phyloP scores from a whole-genome alignment of 2,329 filamentous ascomycete species.

The Thelonectria discophora region DNA sequence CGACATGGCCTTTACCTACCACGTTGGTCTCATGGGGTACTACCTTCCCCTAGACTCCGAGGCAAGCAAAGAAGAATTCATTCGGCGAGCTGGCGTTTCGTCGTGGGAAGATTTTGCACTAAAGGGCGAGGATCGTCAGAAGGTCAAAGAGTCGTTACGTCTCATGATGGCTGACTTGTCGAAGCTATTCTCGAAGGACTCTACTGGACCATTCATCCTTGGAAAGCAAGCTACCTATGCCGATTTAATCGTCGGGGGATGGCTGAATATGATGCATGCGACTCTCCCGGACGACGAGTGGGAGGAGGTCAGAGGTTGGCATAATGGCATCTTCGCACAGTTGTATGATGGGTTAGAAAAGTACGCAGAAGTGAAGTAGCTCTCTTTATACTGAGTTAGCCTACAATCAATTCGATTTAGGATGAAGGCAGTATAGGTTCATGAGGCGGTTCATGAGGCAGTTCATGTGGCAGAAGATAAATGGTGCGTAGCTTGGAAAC shows the following conservation, averaged over 20 bases:
- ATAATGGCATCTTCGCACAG: slow-evolving; percentile 59
- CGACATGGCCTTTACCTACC: slow-evolving; percentile 62
- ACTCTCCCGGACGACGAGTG: slow-evolving; percentile 57
- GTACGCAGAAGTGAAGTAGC: too few species aligned
- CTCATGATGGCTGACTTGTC: slow-evolving; percentile 53
- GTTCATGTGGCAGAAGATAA: too few species aligned
- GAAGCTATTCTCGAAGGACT: slow-evolving; percentile 50
- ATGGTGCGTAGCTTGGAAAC: too few species aligned
- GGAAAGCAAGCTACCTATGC: slow-evolving; percentile 58
- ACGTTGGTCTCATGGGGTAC: slow-evolving; percentile 52
- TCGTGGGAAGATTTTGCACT: slow-evolving; percentile 56
- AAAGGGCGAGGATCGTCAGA: slow-evolving; percentile 50
- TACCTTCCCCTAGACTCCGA: slow-evolving; percentile 62
- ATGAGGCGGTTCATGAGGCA: too few species aligned
- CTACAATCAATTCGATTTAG: too few species aligned
- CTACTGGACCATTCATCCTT: slow-evolving; percentile 58
- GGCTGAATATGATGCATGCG: slow-evolving; percentile 58
- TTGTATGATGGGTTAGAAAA: slow-evolving; percentile 39
- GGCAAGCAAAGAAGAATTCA: slow-evolving; percentile 56
- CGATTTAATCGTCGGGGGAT: slow-evolving; percentile 65
- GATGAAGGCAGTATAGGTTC: too few species aligned
- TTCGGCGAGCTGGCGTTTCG: slow-evolving; percentile 54
- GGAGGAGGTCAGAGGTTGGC: slow-evolving; percentile 57
- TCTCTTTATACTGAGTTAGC: too few species aligned
- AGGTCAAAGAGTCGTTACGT: slow-evolving; percentile 52